Evolutionary conservation across 2,329 filamentous ascomycete species (phyloP), one percentile per base, ranked within the genome.

Genomic region (Lasiodiplodia gonubiensis): DNA sequence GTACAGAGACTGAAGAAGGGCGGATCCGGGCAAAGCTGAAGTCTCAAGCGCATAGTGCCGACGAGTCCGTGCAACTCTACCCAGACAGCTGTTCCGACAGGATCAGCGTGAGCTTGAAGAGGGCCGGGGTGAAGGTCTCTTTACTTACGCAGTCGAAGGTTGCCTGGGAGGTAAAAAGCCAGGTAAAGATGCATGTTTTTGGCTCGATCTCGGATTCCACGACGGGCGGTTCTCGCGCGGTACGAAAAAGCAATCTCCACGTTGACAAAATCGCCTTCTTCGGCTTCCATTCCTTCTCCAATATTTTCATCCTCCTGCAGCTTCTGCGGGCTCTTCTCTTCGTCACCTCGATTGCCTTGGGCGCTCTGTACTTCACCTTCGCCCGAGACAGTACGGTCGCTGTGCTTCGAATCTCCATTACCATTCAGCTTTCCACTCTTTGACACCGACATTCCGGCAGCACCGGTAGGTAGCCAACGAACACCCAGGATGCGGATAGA

Each of bases 191-290:
- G 90, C 37, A 90, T 90, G 72, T 92, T 91, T 72, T 91, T 90
- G 18, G 89, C 85, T 69, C 90, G 89, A 60, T 83, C 81, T 70
- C 83, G 83, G 69, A 92, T 81, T 2, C 85, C 87, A 70, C 86
- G 88, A 35, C 85, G 84, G 10, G 85, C 86, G 0, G 86, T 86
- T 35, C 88, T 84, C 11, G 88, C 87, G 42, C 89, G 84, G 76
- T 93, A 94, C 1, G 91, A 88, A 72, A 93, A 90, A 0, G 89
- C 90, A 18, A 93, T 81, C 74, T 94, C 91, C 64, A 93, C 79
- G 73, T 93, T 93, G 75, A 93, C 85, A 72, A 93, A 93, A 70
- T 92, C 90, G 12, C 90, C 90, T 74, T 92, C 89, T 76, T 92
- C 90, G 2, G 89, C 90, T 72, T 91, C 88, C 88, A 92, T 90